Percentiles rank a stretch among this genome's conserved stretches.
Evolutionary conservation across 2,329 filamentous ascomycete genomes (phyloP).

Genomic region (Neonectria neomacrospora): DNA sequence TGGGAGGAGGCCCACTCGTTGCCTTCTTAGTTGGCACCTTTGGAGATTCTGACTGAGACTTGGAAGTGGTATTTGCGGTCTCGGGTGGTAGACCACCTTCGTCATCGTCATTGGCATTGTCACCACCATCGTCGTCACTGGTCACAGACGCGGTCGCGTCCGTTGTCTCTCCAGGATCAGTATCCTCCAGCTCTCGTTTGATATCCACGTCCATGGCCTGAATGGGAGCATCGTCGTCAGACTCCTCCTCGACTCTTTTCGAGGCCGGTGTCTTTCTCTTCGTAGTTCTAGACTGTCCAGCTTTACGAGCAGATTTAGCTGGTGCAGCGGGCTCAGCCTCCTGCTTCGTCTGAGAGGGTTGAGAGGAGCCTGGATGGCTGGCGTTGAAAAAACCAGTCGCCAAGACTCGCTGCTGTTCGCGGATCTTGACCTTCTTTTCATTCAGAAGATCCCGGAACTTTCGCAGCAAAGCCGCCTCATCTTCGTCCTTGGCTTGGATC

Average conservation of each 20-base stretch:
- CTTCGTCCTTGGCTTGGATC: constrained; percentile 70
- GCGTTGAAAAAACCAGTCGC: constrained; percentile 56
- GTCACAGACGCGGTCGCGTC: constrained; percentile 55
- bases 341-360: constrained; percentile 37
- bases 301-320: constrained; percentile 43
- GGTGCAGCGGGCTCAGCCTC: constrained; percentile 23
- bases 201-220: constrained; percentile 64
- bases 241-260: constrained; percentile 54
- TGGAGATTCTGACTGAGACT: constrained; percentile 9
- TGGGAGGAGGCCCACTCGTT: constrained; percentile 49
- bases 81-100: constrained; percentile 18
- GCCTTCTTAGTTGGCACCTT: constrained; percentile 33
- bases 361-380: constrained; percentile 45
- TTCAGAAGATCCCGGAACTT: constrained; percentile 79
- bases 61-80: constrained; percentile 6
- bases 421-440: constrained; percentile 82
- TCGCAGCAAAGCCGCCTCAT: constrained; percentile 73
- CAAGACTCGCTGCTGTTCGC: constrained; percentile 75
- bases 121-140: constrained; percentile 55
- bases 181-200: constrained; percentile 51
- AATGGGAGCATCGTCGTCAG: constrained; percentile 52
- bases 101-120: constrained; percentile 47
- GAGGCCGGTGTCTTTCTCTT: constrained; percentile 63
- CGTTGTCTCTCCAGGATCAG: constrained; percentile 54
- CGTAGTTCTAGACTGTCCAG: constrained; percentile 52